Evolutionary conservation across 1,284 basidiomycete species (phyloP).

Genomic region (Cryptococcus sp.): DNA sequence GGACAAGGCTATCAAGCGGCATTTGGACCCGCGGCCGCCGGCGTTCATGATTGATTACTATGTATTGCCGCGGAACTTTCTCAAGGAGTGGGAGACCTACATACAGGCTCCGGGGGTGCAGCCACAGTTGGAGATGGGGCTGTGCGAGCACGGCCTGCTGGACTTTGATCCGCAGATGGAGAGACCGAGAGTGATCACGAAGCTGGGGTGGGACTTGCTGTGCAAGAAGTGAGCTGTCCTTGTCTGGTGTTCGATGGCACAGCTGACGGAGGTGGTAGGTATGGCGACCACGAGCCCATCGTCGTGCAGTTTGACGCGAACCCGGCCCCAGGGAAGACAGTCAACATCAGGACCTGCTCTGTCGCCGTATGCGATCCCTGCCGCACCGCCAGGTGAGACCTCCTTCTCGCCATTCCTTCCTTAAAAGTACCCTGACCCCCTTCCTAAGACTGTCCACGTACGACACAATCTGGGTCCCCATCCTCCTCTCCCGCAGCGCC

Average conservation of each 20-base stretch:
- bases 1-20: slow-evolving; percentile 14
- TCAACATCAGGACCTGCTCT: neutral
- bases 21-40: slow-evolving; percentile 5
- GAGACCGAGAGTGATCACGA: slow-evolving; percentile 12
- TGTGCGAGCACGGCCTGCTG: slow-evolving; percentile 39
- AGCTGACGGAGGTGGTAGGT: slow-evolving; percentile 12
- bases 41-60: slow-evolving; percentile 26
- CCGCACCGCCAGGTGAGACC: slow-evolving; percentile 12
- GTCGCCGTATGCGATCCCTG: slow-evolving; percentile 20
- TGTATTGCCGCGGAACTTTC: slow-evolving; percentile 25
- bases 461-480: slow-evolving; percentile 14
- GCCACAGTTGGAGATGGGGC: slow-evolving; percentile 19
- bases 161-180: slow-evolving; percentile 36
- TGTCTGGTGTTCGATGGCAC: neutral
- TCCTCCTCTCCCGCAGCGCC: slow-evolving; percentile 7
- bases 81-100: slow-evolving; percentile 22
- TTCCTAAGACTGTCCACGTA: slow-evolving; percentile 17
- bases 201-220: slow-evolving; percentile 27
- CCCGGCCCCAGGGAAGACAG: slow-evolving; percentile 8
- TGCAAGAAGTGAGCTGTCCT: slow-evolving; percentile 21
- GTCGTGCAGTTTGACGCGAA: slow-evolving; percentile 15
- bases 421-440: too few relatives aligned
- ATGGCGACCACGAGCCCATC: slow-evolving; percentile 23
- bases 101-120: slow-evolving; percentile 3
- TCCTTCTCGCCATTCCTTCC: neutral